Evolutionary conservation across 352 stramenopile genomes (phyloP), one percentile per base, ranked within the genome.

Genomic region (Phytophthora pini): DNA sequence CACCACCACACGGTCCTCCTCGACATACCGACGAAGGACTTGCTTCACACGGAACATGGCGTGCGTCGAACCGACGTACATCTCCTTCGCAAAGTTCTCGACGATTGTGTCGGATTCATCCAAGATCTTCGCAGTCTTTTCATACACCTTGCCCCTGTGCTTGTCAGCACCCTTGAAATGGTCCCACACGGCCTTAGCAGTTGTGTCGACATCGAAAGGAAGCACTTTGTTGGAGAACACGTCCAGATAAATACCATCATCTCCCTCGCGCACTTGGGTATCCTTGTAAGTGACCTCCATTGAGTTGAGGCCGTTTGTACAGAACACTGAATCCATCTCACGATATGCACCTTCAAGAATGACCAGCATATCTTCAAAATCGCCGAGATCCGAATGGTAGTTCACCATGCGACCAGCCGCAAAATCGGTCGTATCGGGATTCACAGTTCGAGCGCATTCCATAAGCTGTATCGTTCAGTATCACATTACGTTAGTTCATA

Each of bases 141-240:
- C 70, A 39, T 70, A 68, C 24, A 78, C 57, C 22, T 70, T 67
- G 20, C 65, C 65, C 43, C 58, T 60, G 56, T 78, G 70, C 36
- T 78, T 78, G 17, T 78, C 65, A 1, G 56, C 39, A 20, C 70
- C 66, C 15, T 69, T 75, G 34, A 75, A 79, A 50, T 81, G 65
- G 13, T 71, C 58, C 76, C 76, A 84, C 17, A 80, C 72, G 11
- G 56, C 70, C 4, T 65, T 52, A 15, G 61, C 67, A 1, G 72
- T 72, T 4, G 55, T 60, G 11, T 76, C 62, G 40, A 79, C 27
- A 44, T 73, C 76, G 22, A 84, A 84, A 47, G 76, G 76, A 20
- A 84, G 39, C 26, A 80, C 56, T 55, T 79, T 81, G 59, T 67
- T 80, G 11, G 56, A 76, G 38, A 80, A 73, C 38, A 84, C 69